A percentile compares a stretch with the other conserved stretches of the same genome.
These are phyloP conservation scores for Alternaria incomplexa DNA, from an alignment of 2,329 filamentous ascomycete genomes.

Conservation along the genomic window DNA sequence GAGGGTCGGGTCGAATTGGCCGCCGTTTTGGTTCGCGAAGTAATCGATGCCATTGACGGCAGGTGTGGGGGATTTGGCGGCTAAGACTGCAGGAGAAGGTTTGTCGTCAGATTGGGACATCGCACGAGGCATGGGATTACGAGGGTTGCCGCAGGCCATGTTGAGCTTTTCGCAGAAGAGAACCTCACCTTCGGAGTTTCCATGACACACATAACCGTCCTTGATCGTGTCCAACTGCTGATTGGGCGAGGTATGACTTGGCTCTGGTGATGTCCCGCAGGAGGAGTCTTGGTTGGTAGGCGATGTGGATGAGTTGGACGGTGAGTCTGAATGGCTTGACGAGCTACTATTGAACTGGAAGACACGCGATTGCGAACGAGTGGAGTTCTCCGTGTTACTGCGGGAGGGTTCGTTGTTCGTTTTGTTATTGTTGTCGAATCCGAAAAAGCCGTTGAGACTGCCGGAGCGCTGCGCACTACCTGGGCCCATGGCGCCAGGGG, in stretches of 20 bases:
- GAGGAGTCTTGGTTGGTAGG: conserved; percentile 60
- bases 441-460: conserved; percentile 36
- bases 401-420: conserved; percentile 19
- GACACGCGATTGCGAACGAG: conserved; percentile 51
- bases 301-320: conserved; percentile 59
- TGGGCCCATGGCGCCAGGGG: conserved; percentile 35
- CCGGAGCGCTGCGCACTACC: conserved; percentile 47
- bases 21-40: conserved; percentile 79
- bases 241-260: conserved; percentile 74
- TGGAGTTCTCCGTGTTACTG: conserved; percentile 52
- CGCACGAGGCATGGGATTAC: conserved; percentile 60
- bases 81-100: conserved; percentile 45
- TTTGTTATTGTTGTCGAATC: conserved; percentile 21
- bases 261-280: conserved; percentile 80
- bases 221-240: conserved; percentile 66
- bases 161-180: conserved; percentile 63
- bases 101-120: conserved; percentile 52
- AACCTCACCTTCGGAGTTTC: conserved; percentile 58
- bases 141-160: conserved; percentile 61
- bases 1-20: conserved; percentile 87
- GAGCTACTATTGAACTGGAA: conserved; percentile 60
- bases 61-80: conserved; percentile 38
- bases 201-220: conserved; percentile 55
- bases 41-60: conserved; percentile 68
- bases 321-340: conserved; percentile 56